A percentile compares a stretch with the other conserved stretches of the same genome.
Conservation (phyloP, 495 filamentous ascomycete genomes). For the Articulospora tetracladia region DNA sequence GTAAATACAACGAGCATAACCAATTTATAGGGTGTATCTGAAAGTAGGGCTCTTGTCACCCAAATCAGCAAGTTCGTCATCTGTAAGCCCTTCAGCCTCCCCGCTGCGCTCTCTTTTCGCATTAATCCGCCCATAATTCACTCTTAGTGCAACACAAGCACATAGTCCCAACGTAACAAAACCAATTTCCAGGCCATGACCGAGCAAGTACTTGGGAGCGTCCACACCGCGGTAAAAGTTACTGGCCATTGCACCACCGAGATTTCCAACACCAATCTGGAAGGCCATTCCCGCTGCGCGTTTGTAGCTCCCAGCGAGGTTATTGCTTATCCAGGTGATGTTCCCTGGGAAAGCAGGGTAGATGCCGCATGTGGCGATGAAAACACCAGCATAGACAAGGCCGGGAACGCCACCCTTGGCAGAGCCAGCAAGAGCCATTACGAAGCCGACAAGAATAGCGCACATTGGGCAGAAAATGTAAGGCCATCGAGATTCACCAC, state of each 20-base stretch:
- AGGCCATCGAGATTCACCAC: constrained; percentile 41
- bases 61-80: constrained; percentile 51
- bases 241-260: constrained; percentile 69
- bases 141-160: constrained; percentile 49
- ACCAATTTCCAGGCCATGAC: constrained; percentile 64
- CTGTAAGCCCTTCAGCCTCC: constrained; percentile 40
- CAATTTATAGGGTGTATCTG: constrained; percentile 41
- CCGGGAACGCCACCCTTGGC: constrained; percentile 47
- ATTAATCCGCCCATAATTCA: constrained; percentile 60
- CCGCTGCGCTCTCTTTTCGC: constrained; percentile 46
- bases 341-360: constrained; percentile 62
- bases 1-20: not conserved
- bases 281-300: constrained; percentile 70
- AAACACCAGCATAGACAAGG: constrained; percentile 71
- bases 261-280: constrained; percentile 69
- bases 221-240: constrained; percentile 73
- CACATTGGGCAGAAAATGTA: constrained; percentile 60
- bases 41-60: constrained; percentile 65
- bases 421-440: constrained; percentile 45
- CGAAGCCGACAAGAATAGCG: constrained; percentile 62
- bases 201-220: constrained; percentile 59
- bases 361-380: constrained; percentile 63
- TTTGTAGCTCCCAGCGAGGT: constrained; percentile 69
- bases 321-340: constrained; percentile 69
- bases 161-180: constrained; percentile 62